These are phyloP conservation scores for Dendrocalamus latiflorus DNA, from an alignment of 202 grass and related monocot genomes.

Conservation along the genomic window DNA sequence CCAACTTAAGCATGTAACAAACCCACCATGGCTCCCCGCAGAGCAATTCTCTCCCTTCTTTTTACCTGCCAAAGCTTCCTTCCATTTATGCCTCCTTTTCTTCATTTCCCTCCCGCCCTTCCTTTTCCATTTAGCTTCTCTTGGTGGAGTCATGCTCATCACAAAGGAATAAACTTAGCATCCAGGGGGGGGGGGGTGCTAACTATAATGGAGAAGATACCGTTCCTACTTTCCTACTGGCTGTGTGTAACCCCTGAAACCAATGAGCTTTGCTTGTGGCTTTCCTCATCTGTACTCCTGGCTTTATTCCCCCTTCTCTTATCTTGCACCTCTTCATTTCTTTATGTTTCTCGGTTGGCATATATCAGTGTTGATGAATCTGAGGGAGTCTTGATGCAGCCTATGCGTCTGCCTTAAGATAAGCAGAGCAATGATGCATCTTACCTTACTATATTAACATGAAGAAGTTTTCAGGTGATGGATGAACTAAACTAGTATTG, in stretches of 20 bases:
- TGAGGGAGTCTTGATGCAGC: slow-evolving; percentile 15
- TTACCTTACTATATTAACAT: slow-evolving; percentile 8
- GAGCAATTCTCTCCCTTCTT: slow-evolving; percentile 36
- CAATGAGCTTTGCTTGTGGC: slow-evolving; percentile 24
- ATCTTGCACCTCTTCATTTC: slow-evolving; percentile 19
- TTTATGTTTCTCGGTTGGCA: slow-evolving; percentile 30
- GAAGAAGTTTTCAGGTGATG: neutral
- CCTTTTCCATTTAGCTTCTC: slow-evolving; percentile 25
- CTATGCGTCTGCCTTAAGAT: slow-evolving; percentile 33
- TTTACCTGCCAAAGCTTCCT: slow-evolving; percentile 40
- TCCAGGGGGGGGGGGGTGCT: neutral
- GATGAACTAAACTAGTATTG: neutral
- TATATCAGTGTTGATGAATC: slow-evolving; percentile 19
- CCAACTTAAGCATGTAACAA: slow-evolving; percentile 32
- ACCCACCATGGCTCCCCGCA: slow-evolving; percentile 31
- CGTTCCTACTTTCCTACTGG: slow-evolving; percentile 14
- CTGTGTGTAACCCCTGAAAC: slow-evolving; percentile 28
- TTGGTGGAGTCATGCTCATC: slow-evolving; percentile 30
- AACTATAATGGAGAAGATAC: slow-evolving; percentile 16
- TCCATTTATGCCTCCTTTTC: slow-evolving; percentile 32
- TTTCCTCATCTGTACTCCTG: slow-evolving; percentile 26
- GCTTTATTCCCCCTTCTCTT: slow-evolving; percentile 34
- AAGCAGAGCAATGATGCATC: slow-evolving; percentile 19
- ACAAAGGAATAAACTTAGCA: slow-evolving; percentile 18
- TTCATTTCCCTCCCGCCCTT: neutral